A percentile compares a stretch with the other conserved stretches of the same genome.
These are phyloP conservation scores for Cystobasidiopsis lactophilus DNA, from an alignment of 768 basidiomycete genomes.

Conservation along the genomic window DNA sequence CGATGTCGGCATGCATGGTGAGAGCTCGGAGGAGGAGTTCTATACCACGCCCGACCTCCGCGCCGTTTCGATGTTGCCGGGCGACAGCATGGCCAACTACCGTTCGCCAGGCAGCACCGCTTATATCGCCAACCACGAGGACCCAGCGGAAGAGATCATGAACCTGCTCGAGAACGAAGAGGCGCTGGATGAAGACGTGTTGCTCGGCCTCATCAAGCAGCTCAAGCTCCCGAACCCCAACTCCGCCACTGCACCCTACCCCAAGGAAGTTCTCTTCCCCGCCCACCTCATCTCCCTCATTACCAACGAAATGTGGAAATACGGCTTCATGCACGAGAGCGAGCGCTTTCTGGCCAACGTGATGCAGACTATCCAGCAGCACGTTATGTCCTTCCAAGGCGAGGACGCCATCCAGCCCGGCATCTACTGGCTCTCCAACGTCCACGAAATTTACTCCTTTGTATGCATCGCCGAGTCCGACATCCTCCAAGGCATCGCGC, in stretches of 20 bases:
- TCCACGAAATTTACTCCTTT: slow-evolving; percentile 97
- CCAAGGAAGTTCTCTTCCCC: slow-evolving; percentile 96
- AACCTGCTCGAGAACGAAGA: slow-evolving; percentile 74
- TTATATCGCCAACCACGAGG: slow-evolving; percentile 30
- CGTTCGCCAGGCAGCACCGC: background rate
- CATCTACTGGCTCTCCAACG: slow-evolving; percentile 98
- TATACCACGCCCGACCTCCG: slow-evolving; percentile 24
- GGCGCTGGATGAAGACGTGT: slow-evolving; percentile 75
- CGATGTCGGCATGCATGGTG: slow-evolving; percentile 38
- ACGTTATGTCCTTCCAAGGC: slow-evolving; percentile 90
- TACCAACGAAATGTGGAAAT: slow-evolving; percentile 99
- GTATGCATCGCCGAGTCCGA: slow-evolving; percentile 98
- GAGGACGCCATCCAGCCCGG: slow-evolving; percentile 93
- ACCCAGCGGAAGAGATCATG: slow-evolving; percentile 87
- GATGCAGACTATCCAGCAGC: slow-evolving; percentile 90
- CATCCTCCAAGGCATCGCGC: slow-evolving; percentile 92
- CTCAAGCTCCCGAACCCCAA: slow-evolving; percentile 83
- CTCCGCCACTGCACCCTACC: slow-evolving; percentile 68
- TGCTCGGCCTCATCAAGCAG: slow-evolving; percentile 69
- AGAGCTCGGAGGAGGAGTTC: background rate
- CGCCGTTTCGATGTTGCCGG: slow-evolving; percentile 24
- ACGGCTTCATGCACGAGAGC: slow-evolving; percentile 85
- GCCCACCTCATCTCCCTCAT: slow-evolving; percentile 91
- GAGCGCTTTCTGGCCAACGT: slow-evolving; percentile 95
- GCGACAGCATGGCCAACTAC: background rate